phyloP scores from a whole-genome alignment of 1,284 basidiomycete species.

The Fomes fomentarius region DNA sequence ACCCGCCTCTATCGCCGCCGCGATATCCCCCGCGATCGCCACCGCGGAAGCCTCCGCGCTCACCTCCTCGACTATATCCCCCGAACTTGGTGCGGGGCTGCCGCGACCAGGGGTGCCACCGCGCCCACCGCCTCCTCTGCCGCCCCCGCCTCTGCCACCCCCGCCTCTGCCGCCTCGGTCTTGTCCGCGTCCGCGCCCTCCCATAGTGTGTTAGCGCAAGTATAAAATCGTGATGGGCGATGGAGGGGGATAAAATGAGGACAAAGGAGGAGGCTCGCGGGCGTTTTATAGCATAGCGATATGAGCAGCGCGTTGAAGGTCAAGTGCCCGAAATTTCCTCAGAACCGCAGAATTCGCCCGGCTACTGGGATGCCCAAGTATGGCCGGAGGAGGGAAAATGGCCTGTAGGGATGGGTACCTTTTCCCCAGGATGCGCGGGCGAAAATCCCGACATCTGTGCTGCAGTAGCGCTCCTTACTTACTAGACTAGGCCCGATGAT shows the following conservation, averaged over 20 bases:
- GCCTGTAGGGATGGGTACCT: no score
- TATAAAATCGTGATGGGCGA: neutral
- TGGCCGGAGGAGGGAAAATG: no score
- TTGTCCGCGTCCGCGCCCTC: conserved; percentile 30
- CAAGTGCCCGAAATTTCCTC: no score
- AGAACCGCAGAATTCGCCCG: no score
- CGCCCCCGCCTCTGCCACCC: conserved; percentile 13
- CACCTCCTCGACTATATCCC: conserved; percentile 2
- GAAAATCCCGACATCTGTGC: no score
- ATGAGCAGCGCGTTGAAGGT: no score
- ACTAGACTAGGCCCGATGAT: no score
- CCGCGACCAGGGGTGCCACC: conserved; percentile 22
- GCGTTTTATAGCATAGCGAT: neutral
- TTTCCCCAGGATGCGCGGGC: no score
- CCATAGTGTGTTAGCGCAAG: conserved; percentile 6
- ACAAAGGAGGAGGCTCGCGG: neutral
- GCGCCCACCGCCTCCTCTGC: conserved; percentile 10
- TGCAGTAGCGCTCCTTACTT: no score
- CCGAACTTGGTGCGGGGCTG: neutral
- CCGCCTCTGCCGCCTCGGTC: conserved; percentile 27
- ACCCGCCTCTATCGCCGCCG: conserved; percentile 21
- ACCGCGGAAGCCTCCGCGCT: neutral
- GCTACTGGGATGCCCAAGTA: no score
- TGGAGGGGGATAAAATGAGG: neutral
- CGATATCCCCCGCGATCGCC: conserved; percentile 15